Evolutionary conservation across 371 early-diverging fungal species (phyloP), one percentile per base, ranked within the genome.

Genomic region (Antonospora locustae): DNA sequence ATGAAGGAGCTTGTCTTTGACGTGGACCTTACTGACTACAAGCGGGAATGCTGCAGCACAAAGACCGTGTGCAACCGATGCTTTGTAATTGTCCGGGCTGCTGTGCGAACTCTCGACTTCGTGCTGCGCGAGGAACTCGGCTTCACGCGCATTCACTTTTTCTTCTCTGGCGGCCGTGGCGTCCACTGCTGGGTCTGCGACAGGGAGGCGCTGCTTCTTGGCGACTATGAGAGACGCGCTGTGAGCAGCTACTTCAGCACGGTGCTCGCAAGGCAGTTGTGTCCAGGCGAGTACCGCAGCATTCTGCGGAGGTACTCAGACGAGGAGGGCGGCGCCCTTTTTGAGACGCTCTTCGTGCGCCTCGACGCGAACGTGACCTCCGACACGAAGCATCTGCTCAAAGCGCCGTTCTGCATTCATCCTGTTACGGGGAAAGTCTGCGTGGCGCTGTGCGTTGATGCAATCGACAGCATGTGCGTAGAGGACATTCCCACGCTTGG

Each of bases 21-120:
- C 84, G 88, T 97, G 58, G 98, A 97, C 80, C 84, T 97, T 84
- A 94, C 94, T 0, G 98, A 97, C 74, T 97, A 97, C 70, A 78
- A 87, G 29, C 80, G 95, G 62, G 86, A 84, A 0, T 95, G 95
- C 66, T 93, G 94, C 79, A 78, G 73, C 76, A 82, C 75, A 36
- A 72, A 58, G 20, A 78, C 79, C 63, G 81, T 92, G 14, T 95
- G 95, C 71, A 51, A 54, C 2, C 81, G 80, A 66, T 97, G 98
- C 74, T 90, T 91, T 87, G 76, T 78, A 50, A 85, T 88, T 50
- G 87, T 94, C 82, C 84, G 84, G 0, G 76, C 87, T 14, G 81
- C 92, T 4, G 84, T 91, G 65, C 84, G 87, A 58, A 73, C 91
- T 23, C 71, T 97, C 44, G 75, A 88, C 57, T 64, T 66, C 40